Evolutionary conservation across 306 rosid species (phyloP).

Genomic region (Delonix regia): DNA sequence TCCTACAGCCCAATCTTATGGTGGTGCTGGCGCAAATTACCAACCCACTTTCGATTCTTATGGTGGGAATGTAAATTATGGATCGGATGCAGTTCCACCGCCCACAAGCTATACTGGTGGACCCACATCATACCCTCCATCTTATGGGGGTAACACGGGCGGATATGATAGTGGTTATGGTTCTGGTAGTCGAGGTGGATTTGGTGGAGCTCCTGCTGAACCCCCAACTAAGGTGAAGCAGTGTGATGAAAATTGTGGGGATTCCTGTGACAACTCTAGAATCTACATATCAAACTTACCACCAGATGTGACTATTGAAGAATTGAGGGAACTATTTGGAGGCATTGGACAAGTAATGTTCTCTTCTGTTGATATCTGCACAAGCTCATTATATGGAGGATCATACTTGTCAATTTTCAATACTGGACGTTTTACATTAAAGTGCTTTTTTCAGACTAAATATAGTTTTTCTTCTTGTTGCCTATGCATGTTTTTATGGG

Average conservation of each 20-base stretch:
- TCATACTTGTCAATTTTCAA: neutral
- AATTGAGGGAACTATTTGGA: slow-evolving; percentile 89
- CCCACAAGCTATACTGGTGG: slow-evolving; percentile 90
- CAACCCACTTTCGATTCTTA: slow-evolving; percentile 58
- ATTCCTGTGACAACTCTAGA: slow-evolving; percentile 93
- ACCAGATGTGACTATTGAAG: slow-evolving; percentile 86
- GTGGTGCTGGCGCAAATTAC: slow-evolving; percentile 63
- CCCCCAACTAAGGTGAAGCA: slow-evolving; percentile 83
- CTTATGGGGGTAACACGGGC: slow-evolving; percentile 71
- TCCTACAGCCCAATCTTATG: slow-evolving; percentile 62
- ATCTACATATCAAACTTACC: slow-evolving; percentile 96
- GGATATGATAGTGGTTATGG: slow-evolving; percentile 63
- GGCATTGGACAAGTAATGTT: slow-evolving; percentile 97
- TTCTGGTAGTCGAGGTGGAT: slow-evolving; percentile 73
- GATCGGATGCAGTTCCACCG: slow-evolving; percentile 94
- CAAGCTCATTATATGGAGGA: slow-evolving; percentile 17
- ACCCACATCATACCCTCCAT: slow-evolving; percentile 80
- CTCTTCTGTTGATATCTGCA: slow-evolving; percentile 40
- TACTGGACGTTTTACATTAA: neutral
- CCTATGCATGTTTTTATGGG: neutral
- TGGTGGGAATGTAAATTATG: slow-evolving; percentile 67
- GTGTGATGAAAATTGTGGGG: slow-evolving; percentile 87
- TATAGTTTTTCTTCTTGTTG: neutral
- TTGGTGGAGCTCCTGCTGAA: slow-evolving; percentile 68
- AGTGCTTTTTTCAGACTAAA: neutral